These are phyloP conservation scores for Nigrospora osmanthi DNA, from an alignment of 2,329 filamentous ascomycete genomes.

Conservation along the genomic window DNA sequence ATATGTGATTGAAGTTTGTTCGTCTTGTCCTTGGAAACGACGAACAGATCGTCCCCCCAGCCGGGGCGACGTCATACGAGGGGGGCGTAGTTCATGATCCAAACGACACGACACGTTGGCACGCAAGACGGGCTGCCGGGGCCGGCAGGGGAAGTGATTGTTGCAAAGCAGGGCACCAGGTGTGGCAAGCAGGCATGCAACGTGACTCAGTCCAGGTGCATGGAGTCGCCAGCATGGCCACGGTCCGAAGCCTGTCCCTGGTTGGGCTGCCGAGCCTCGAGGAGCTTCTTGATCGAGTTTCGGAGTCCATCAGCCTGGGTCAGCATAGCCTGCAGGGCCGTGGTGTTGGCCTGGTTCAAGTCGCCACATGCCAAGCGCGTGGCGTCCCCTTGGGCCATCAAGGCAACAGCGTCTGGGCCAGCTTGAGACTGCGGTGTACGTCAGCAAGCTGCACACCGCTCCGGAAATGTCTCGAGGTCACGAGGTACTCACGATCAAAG, in stretches of 20 bases:
- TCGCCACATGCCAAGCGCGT: conserved; percentile 30
- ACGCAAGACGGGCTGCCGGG: too few species aligned
- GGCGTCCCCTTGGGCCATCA: conserved; percentile 41
- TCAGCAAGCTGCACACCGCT: conserved; percentile 2
- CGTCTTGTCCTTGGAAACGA: too few species aligned
- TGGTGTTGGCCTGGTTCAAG: conserved; percentile 33
- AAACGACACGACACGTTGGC: too few species aligned
- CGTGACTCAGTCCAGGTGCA: neutral
- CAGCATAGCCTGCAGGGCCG: conserved; percentile 39
- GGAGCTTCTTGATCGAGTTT: conserved; percentile 22
- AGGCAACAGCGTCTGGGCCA: conserved; percentile 32
- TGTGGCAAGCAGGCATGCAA: too few species aligned
- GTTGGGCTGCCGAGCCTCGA: neutral
- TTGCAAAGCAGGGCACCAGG: too few species aligned
- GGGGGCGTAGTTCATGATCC: too few species aligned
- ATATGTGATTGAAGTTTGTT: too few species aligned
- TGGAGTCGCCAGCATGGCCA: neutral
- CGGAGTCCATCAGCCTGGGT: conserved; percentile 37
- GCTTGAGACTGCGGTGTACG: conserved; percentile 29
- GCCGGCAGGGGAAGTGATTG: too few species aligned
- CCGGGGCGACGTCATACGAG: too few species aligned
- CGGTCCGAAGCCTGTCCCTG: too few species aligned
- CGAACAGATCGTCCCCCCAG: too few species aligned
- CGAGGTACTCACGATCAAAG: conserved; percentile 50
- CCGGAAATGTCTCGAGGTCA: neutral